phyloP scores from a whole-genome alignment of 192 early-diverging fungal genomes.

The Dissophora ornata region DNA sequence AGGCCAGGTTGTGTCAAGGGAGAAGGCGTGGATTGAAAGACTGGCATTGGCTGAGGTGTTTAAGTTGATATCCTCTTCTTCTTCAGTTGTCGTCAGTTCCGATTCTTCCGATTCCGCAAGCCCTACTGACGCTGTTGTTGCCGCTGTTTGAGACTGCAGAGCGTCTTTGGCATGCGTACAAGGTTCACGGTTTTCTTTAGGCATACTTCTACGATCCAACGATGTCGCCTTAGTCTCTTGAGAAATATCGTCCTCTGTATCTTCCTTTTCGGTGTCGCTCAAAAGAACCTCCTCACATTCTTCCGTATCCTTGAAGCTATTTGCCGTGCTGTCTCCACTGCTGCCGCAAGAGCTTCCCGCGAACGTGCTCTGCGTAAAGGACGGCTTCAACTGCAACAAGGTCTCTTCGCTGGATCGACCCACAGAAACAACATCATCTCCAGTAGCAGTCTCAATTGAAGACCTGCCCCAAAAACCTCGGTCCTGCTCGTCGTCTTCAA shows the following conservation, averaged over 20 bases:
- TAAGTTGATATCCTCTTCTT: no score
- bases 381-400: not conserved
- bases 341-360: not conserved
- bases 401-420: not conserved
- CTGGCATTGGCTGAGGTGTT: constrained; percentile 21
- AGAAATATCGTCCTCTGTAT: no score
- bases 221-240: no score
- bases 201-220: no score
- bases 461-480: no score
- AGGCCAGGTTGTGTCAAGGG: constrained; percentile 51
- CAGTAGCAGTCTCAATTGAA: no score
- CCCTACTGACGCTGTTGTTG: not conserved
- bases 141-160: no score
- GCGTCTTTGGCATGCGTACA: no score
- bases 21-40: constrained; percentile 51
- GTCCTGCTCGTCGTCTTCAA: not conserved
- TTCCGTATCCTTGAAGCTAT: not conserved
- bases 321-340: constrained; percentile 4
- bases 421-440: not conserved
- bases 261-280: no score
- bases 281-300: not conserved
- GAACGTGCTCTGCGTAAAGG: not conserved
- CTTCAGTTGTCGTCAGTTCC: no score
- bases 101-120: no score
- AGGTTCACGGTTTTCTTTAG: no score